Percentiles rank a stretch among this genome's conserved stretches.
These are phyloP conservation scores for Ceratocystis lukuohia DNA, from an alignment of 2,329 filamentous ascomycete genomes.

Conservation along the genomic window DNA sequence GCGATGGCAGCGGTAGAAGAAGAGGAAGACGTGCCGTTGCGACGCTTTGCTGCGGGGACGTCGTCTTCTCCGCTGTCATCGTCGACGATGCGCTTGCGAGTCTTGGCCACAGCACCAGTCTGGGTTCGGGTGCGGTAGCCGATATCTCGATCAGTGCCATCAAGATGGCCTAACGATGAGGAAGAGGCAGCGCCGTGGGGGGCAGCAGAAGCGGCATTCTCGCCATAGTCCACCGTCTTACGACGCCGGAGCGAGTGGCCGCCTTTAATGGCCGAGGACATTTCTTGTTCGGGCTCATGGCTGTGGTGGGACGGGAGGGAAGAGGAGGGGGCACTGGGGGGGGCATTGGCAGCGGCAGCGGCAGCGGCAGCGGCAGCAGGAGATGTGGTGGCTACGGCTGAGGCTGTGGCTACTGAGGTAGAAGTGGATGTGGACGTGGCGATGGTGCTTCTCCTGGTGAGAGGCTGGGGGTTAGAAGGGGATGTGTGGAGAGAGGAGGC, in stretches of 20 bases:
- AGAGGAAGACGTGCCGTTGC: slow-evolving; percentile 8
- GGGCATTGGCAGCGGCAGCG: background rate
- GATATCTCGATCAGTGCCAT: background rate
- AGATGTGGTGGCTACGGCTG: background rate
- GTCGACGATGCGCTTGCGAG: slow-evolving; percentile 14
- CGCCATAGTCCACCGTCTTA: slow-evolving; percentile 44
- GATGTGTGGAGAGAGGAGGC: background rate
- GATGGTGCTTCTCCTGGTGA: slow-evolving; percentile 1
- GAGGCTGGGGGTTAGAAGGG: background rate
- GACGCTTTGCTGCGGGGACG: slow-evolving; percentile 9
- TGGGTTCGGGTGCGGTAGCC: slow-evolving; percentile 16
- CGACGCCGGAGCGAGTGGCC: slow-evolving; percentile 46
- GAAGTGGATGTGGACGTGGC: background rate
- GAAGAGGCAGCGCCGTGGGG: slow-evolving; percentile 19
- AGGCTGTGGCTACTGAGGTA: background rate
- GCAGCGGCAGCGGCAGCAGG: background rate
- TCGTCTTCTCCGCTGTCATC: slow-evolving; percentile 10
- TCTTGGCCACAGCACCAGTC: slow-evolving; percentile 14
- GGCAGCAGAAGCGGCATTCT: slow-evolving; percentile 25
- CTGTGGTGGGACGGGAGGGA: background rate
- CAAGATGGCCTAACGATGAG: slow-evolving; percentile 23
- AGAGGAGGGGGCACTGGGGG: background rate
- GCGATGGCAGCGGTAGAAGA: background rate
- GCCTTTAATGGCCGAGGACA: slow-evolving; percentile 31
- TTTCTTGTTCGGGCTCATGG: slow-evolving; percentile 12